These are phyloP conservation scores for Aspergillus sp. DNA, from an alignment of 2,329 filamentous ascomycete species.

Conservation along the genomic window DNA sequence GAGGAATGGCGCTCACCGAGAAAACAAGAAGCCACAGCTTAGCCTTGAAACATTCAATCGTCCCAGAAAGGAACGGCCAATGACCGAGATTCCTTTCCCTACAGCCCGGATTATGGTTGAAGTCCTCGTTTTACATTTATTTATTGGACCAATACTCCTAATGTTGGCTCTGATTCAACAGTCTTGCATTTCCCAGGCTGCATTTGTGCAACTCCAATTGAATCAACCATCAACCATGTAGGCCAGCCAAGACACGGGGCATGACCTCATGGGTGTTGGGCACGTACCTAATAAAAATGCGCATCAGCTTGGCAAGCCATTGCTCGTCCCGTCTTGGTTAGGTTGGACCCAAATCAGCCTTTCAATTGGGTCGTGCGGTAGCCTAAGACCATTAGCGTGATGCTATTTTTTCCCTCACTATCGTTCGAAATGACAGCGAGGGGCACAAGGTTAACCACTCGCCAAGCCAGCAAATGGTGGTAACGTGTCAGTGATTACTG, in stretches of 20 bases:
- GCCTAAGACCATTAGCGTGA: constrained; percentile 5
- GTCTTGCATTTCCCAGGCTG: constrained; percentile 1
- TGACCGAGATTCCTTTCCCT: neutral
- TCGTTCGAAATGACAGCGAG: neutral
- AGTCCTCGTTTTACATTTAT: neutral
- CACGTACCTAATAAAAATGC: constrained; percentile 6
- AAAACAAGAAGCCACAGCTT: neutral
- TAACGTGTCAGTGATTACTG: constrained; percentile 4
- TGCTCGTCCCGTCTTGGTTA: neutral
- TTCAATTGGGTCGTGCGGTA: neutral
- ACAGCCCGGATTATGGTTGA: neutral
- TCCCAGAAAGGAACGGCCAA: neutral
- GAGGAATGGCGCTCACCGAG: neutral
- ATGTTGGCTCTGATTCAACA: neutral
- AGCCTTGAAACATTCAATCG: neutral
- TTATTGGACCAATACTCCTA: neutral
- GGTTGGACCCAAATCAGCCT: neutral
- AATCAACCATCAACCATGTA: constrained; percentile 3
- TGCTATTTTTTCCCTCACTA: constrained; percentile 2
- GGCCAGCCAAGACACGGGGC: neutral
- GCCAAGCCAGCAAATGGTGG: neutral
- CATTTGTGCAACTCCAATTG: constrained; percentile 1
- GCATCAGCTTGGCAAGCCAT: neutral
- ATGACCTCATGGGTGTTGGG: constrained; percentile 1
- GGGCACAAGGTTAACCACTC: neutral